Percentiles rank a stretch among this genome's conserved stretches.
These are phyloP conservation scores for Themeda triandra DNA, from an alignment of 176 grass and related monocot genomes.

Conservation along the genomic window DNA sequence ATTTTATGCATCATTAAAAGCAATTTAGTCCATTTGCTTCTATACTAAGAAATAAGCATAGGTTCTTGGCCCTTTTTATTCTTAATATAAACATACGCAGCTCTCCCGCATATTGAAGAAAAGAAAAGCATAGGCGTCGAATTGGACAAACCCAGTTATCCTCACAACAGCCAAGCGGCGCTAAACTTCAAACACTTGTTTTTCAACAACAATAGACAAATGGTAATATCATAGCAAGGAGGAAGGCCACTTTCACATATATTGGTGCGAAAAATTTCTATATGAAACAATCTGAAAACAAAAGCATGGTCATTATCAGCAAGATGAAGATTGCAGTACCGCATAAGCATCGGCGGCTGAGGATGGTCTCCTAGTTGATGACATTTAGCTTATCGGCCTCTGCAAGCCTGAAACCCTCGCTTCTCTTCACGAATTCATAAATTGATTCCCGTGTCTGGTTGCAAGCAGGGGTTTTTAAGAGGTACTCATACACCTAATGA, in stretches of 20 bases:
- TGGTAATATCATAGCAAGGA: neutral
- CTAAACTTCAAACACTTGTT: neutral
- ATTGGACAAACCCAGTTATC: neutral
- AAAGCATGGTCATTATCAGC: neutral
- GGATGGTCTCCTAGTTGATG: conserved; percentile 46
- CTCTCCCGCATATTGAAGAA: too few species aligned
- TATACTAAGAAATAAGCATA: too few species aligned
- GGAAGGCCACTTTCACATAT: neutral
- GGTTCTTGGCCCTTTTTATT: neutral
- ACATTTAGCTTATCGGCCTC: conserved; percentile 68
- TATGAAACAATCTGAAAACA: neutral
- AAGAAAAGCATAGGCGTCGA: neutral
- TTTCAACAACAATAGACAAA: neutral
- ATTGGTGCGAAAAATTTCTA: neutral
- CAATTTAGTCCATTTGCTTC: neutral
- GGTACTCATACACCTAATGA: conserved; percentile 71
- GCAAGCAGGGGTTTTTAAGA: conserved; percentile 54
- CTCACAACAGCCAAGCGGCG: neutral
- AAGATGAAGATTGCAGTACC: neutral
- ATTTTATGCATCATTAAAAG: neutral
- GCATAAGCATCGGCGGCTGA: neutral
- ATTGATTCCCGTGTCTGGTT: conserved; percentile 68
- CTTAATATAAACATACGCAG: too few species aligned
- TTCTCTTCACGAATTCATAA: conserved; percentile 55
- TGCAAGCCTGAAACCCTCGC: conserved; percentile 64